These are phyloP conservation scores for Auricularia sp. DNA, from an alignment of 768 basidiomycete genomes.

Conservation along the genomic window DNA sequence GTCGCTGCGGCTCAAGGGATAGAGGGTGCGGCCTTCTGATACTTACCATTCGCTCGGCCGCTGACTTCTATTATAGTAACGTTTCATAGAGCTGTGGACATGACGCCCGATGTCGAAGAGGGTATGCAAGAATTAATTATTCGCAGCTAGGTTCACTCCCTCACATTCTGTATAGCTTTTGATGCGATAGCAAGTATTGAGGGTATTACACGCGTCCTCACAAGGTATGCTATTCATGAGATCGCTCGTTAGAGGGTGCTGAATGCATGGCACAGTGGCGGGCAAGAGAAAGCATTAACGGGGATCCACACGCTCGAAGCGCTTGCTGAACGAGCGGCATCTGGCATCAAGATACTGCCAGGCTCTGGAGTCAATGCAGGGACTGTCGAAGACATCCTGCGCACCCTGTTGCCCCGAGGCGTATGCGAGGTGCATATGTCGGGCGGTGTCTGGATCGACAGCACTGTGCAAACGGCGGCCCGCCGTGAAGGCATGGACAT, in stretches of 20 bases:
- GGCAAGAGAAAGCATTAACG: slow-evolving; percentile 11
- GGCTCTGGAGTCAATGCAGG: slow-evolving; percentile 64
- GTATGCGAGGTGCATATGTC: slow-evolving; percentile 66
- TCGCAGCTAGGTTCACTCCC: not conserved
- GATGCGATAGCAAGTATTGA: slow-evolving; percentile 42
- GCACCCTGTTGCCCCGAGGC: slow-evolving; percentile 42
- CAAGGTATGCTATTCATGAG: slow-evolving; percentile 41
- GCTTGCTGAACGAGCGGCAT: not conserved
- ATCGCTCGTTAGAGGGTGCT: slow-evolving; percentile 13
- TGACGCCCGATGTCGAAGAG: slow-evolving; percentile 45
- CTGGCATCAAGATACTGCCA: slow-evolving; percentile 40
- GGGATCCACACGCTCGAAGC: not conserved
- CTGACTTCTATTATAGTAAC: slow-evolving; percentile 37
- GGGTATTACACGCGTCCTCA: slow-evolving; percentile 66
- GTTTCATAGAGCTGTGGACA: slow-evolving; percentile 73
- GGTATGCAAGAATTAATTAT: slow-evolving; percentile 27
- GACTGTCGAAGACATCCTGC: slow-evolving; percentile 41
- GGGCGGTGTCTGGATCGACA: slow-evolving; percentile 52
- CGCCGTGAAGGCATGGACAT: slow-evolving; percentile 56
- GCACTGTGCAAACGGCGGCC: slow-evolving; percentile 33
- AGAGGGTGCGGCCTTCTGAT: slow-evolving; percentile 36
- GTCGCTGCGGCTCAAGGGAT: slow-evolving; percentile 47
- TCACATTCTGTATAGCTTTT: slow-evolving; percentile 20
- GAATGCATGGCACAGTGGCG: slow-evolving; percentile 43
- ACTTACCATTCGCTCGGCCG: not conserved